Conservation (phyloP, 2,329 filamentous ascomycete species). For the Hypoxylon sp. region DNA sequence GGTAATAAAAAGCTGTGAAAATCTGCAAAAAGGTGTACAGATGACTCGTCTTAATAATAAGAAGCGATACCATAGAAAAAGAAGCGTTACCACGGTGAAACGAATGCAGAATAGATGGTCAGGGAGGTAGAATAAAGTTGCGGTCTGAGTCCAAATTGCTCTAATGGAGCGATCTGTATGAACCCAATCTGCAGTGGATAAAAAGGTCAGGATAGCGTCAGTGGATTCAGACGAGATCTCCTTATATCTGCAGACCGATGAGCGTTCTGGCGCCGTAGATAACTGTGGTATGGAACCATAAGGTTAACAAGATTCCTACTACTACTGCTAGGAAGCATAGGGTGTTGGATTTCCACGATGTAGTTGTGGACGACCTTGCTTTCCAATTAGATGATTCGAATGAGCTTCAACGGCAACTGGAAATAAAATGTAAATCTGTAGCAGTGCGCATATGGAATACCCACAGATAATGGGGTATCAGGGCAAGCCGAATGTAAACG, state of each 20-base stretch:
- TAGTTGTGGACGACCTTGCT: conserved; percentile 25
- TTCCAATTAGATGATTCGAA: conserved; percentile 18
- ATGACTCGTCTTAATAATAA: conserved; percentile 19
- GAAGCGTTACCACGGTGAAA: conserved; percentile 36
- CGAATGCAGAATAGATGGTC: conserved; percentile 20
- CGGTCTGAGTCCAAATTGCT: conserved; percentile 44
- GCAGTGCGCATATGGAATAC: conserved; percentile 12
- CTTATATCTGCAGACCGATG: conserved; percentile 29
- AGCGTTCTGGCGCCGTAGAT: conserved; percentile 27
- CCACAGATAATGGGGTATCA: conserved; percentile 16
- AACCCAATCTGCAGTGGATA: conserved; percentile 34
- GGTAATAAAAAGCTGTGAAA: conserved; percentile 8
- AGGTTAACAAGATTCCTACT: conserved; percentile 5
- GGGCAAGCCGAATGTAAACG: conserved; percentile 12
- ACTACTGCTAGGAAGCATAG: conserved; percentile 13
- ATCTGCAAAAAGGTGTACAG: conserved; percentile 6
- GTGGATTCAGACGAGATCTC: conserved; percentile 41
- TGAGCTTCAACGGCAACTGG: conserved; percentile 20
- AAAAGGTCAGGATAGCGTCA: conserved; percentile 27
- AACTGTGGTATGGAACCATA: conserved; percentile 25
- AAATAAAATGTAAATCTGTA: conserved; percentile 17
- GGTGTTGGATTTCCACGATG: conserved; percentile 12
- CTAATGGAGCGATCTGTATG: conserved; percentile 36
- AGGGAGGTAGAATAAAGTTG: conserved; percentile 41
- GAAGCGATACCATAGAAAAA: conserved; percentile 22